Base-by-base conservation (phyloP, 2,329 filamentous ascomycete species). In the Chalaropsis thielavioides region DNA sequence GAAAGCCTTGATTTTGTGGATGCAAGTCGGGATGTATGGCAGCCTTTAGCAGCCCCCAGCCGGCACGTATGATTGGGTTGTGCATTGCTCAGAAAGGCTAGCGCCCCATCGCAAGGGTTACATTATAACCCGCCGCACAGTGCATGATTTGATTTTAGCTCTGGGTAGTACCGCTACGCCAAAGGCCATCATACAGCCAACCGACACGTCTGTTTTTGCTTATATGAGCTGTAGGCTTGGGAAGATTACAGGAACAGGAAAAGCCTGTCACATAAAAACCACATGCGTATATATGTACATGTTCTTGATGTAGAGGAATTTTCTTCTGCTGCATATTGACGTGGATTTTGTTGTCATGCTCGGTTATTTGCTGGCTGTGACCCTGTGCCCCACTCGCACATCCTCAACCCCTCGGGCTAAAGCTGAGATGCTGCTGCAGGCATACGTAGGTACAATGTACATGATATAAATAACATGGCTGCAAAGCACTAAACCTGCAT, bases 321-420 rank as follows among this genome's bases (percentile, higher is more conserved):
- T 31, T 10, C 54, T 58, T 35, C 3, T 31, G 15, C 43, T 46
- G 15, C 27, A 58, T 58, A 58, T 58, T 15, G 31, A 19, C 27
- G 54, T 58, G 24, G 27, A 35, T 58, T 58, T 58, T 58, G 51
- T 38, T 58, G 54, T 58, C 54, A 58, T 19, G 54, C 27, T 38
- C 11, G 24, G 19, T 15, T n/a, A 58, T 38, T 58, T 58, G 51
- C 27, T 35, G 51, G 51, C 51, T 58, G 27, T 35, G 24, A 58
- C 38, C 51, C 27, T 56, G 27, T 15, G 51, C 51, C 51, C 51
- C 51, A 38, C 51, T 22, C 54, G n/a, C 43, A 17, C 43, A 46
- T 19, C 24, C n/a, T 35, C 27, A 15, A 58, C 27, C 24, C 27
- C 22, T 35, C 51, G 38, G 54, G 54, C 54, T 58, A 58, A 56